phyloP scores from a whole-genome alignment of 306 rosid species.

The Quercus ilex region DNA sequence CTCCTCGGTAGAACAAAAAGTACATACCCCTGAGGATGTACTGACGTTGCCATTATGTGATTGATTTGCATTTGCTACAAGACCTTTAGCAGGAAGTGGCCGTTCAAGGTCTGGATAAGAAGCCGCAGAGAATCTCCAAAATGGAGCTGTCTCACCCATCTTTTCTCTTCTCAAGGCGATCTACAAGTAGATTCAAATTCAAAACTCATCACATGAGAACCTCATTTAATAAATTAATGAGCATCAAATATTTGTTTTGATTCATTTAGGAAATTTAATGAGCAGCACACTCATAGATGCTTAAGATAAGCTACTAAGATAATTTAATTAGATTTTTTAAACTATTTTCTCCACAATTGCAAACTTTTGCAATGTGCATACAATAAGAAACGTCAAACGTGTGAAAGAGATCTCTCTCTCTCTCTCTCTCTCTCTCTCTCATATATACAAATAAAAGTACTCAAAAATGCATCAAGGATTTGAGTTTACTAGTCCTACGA shows the following conservation, averaged over 20 bases:
- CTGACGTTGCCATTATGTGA: constrained; percentile 14
- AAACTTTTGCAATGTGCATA: not conserved
- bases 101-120: constrained; percentile 62
- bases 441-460: not conserved
- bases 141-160: constrained; percentile 63
- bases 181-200: constrained; percentile 21
- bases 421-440: not conserved
- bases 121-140: constrained; percentile 57
- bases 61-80: constrained; percentile 19
- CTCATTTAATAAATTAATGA: not conserved
- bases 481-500: not conserved
- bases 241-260: not conserved
- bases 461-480: not conserved
- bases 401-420: not conserved
- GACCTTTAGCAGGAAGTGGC: constrained; percentile 14
- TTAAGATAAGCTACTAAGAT: not conserved
- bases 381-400: not conserved
- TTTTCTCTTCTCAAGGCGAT: constrained; percentile 58
- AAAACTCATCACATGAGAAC: constrained; percentile 1
- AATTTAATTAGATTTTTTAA: not conserved
- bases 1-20: constrained; percentile 6
- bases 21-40: constrained; percentile 35
- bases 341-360: not conserved
- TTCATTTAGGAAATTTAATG: not conserved
- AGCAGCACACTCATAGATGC: not conserved